Evolutionary conservation across 306 rosid genomes (phyloP).

Genomic region (Canavalia ensiformis): DNA sequence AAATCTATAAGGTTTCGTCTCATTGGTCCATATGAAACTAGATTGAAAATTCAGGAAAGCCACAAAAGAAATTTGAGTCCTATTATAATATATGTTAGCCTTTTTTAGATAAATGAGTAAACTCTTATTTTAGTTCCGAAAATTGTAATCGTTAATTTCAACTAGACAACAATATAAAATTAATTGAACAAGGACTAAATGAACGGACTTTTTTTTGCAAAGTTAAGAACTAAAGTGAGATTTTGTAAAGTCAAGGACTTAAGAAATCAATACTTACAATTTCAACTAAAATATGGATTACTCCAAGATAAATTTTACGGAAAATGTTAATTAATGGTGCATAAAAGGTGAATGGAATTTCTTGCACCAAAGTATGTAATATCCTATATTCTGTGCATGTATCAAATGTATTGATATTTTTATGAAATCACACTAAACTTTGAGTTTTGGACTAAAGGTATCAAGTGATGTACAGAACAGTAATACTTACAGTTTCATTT

Average conservation of each 20-base stretch:
- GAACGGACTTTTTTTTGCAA: too few relatives aligned
- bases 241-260: too few relatives aligned
- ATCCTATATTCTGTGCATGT: background rate
- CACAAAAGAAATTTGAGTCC: slow-evolving; percentile 1
- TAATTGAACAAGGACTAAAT: too few relatives aligned
- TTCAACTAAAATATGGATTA: too few relatives aligned
- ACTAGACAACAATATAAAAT: too few relatives aligned
- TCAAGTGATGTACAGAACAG: background rate
- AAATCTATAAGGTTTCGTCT: too few relatives aligned
- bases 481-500: slow-evolving; percentile 89
- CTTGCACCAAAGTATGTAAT: slow-evolving; percentile 8
- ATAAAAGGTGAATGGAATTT: background rate
- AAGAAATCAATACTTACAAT: too few relatives aligned
- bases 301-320: background rate
- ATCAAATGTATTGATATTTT: background rate
- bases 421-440: slow-evolving; percentile 17
- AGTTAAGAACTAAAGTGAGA: too few relatives aligned
- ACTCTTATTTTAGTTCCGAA: too few relatives aligned
- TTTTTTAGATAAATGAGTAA: background rate
- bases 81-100: background rate
- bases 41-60: slow-evolving; percentile 19
- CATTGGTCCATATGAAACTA: too few relatives aligned
- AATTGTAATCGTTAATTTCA: too few relatives aligned
- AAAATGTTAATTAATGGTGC: background rate
- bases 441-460: background rate